Evolutionary conservation across 2,329 filamentous ascomycete genomes (phyloP).

Genomic region (Aspergillus sp.): DNA sequence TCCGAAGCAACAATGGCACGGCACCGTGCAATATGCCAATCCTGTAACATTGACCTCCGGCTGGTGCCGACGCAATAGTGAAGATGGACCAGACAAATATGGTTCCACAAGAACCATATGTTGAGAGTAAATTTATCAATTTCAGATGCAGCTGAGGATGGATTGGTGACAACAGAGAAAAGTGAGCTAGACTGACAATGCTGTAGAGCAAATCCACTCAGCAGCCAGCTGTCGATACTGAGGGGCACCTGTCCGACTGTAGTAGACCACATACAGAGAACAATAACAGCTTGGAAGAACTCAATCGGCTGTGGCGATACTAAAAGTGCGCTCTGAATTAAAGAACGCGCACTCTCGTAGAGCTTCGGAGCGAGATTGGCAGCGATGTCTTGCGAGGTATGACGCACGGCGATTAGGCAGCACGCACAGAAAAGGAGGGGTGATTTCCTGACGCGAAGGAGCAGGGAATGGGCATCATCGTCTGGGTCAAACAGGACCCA

Average conservation of each 20-base stretch:
- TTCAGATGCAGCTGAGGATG: conserved; percentile 24
- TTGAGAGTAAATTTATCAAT: conserved; percentile 24
- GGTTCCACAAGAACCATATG: conserved; percentile 44
- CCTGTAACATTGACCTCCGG: conserved; percentile 38
- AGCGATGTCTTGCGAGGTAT: conserved; percentile 41
- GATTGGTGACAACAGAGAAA: background rate
- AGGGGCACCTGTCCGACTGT: conserved; percentile 47
- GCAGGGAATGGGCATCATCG: conserved; percentile 26
- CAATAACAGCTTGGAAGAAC: conserved; percentile 46
- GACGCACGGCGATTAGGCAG: conserved; percentile 44
- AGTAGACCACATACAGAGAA: conserved; percentile 49
- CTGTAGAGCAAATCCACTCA: conserved; percentile 46
- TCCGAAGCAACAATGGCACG: conserved; percentile 39
- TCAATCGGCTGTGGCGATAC: conserved; percentile 41
- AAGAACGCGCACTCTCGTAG: conserved; percentile 35
- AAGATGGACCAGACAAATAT: conserved; percentile 46
- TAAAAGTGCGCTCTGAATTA: conserved; percentile 31
- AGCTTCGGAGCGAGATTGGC: conserved; percentile 38
- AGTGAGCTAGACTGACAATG: conserved; percentile 41
- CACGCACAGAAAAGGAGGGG: conserved; percentile 42
- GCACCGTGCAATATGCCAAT: conserved; percentile 40
- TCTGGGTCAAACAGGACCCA: conserved; percentile 41
- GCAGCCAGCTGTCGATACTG: conserved; percentile 48
- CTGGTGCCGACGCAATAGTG: conserved; percentile 49
- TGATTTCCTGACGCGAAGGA: conserved; percentile 36